Percentiles rank a stretch among this genome's conserved stretches.
These are phyloP conservation scores for Coemansia sp. DNA, from an alignment of 192 early-diverging fungal genomes.

Conservation along the genomic window DNA sequence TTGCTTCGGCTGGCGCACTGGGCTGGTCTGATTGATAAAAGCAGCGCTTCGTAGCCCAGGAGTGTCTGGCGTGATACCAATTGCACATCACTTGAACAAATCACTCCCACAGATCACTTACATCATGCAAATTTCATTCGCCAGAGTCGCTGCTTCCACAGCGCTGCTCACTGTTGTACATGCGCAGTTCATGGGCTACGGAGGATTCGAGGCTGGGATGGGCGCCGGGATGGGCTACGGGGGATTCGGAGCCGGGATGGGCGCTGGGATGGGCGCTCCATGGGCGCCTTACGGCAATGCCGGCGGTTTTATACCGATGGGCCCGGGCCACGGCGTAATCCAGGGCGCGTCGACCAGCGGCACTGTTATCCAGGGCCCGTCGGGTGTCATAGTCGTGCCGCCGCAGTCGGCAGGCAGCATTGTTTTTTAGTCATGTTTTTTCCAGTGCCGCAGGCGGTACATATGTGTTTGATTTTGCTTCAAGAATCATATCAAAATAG, in stretches of 20 bases:
- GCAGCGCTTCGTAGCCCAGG: not conserved
- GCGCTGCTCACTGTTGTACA: not conserved
- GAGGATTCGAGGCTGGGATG: not conserved
- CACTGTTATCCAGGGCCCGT: not conserved
- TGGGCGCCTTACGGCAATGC: not conserved
- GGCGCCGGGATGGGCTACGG: not conserved
- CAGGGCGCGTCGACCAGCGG: not conserved
- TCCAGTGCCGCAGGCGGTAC: not conserved
- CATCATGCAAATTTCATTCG: not conserved
- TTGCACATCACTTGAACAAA: not conserved
- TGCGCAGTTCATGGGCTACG: not conserved
- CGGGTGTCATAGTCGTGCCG: not conserved
- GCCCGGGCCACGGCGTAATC: not conserved
- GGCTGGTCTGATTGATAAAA: not conserved
- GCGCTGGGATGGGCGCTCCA: not conserved
- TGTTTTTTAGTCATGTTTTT: not conserved
- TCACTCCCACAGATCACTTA: not conserved
- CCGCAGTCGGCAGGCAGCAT: not conserved
- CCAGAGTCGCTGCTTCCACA: not conserved
- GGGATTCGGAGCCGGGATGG: not conserved
- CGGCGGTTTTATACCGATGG: not conserved
- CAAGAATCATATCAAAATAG: not conserved
- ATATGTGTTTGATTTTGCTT: not conserved
- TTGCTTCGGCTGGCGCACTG: too few relatives aligned
- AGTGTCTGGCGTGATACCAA: not conserved